Evolutionary conservation across 169 alveolate species (phyloP).

Genomic region (Plasmodium coatneyi): DNA sequence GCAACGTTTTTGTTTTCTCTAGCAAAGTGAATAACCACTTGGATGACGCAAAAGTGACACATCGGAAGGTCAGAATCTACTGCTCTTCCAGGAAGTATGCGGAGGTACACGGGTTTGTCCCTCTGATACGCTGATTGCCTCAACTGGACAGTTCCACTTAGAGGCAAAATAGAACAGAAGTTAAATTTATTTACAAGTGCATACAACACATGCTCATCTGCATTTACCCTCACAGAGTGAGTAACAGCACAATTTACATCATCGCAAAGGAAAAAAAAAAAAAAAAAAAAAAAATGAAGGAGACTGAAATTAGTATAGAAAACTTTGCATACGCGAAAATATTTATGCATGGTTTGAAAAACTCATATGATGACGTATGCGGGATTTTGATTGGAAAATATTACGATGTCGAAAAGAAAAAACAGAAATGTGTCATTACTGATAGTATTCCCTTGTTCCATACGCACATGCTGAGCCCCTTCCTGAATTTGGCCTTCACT

Average conservation of each 20-base stretch:
- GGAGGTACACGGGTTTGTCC: neutral
- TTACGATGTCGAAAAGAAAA: neutral
- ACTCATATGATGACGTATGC: slow-evolving; percentile 71
- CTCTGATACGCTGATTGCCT: neutral
- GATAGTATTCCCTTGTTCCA: slow-evolving; percentile 63
- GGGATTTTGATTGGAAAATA: slow-evolving; percentile 71
- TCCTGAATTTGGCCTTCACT: slow-evolving; percentile 56
- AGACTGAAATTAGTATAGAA: slow-evolving; percentile 50
- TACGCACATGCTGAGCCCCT: slow-evolving; percentile 54
- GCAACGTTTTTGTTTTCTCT: neutral
- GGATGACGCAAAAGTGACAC: neutral
- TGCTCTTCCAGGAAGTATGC: neutral
- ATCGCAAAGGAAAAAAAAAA: slow-evolving; percentile 6
- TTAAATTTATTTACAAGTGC: neutral
- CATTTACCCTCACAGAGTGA: neutral
- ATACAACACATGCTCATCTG: neutral
- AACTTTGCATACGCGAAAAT: slow-evolving; percentile 71
- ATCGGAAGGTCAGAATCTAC: neutral
- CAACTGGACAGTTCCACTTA: neutral
- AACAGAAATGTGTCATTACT: slow-evolving; percentile 38
- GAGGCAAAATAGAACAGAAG: neutral
- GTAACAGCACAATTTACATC: neutral
- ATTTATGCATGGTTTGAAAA: slow-evolving; percentile 71
- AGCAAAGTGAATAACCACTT: neutral
- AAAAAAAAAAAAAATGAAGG: slow-evolving; percentile 3